Conservation (phyloP, 1,284 basidiomycete genomes). For the Irpex sp. region DNA sequence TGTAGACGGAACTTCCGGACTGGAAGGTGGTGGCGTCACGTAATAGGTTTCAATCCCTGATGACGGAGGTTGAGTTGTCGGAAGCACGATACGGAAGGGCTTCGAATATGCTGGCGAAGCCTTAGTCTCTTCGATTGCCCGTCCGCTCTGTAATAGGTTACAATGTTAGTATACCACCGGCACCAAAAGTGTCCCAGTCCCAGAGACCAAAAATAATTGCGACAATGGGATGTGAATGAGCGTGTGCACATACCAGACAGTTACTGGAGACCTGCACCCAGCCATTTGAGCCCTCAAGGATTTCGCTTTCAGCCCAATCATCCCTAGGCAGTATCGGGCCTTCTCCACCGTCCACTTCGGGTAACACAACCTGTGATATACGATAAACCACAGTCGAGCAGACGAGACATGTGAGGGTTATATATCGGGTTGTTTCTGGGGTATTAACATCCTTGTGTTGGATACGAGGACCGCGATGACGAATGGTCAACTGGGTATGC, state of each 20-base stretch:
- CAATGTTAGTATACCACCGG: not conserved
- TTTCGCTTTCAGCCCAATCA: conserved; percentile 70
- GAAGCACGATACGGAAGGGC: conserved; percentile 49
- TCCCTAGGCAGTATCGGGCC: conserved; percentile 64
- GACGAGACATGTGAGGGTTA: conserved; percentile 61
- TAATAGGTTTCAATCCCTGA: conserved; percentile 12
- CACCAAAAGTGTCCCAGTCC: not conserved
- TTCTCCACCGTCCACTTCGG: conserved; percentile 56
- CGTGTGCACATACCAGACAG: conserved; percentile 44
- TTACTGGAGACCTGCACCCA: conserved; percentile 68
- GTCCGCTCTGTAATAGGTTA: conserved; percentile 34
- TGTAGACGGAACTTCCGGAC: conserved; percentile 19
- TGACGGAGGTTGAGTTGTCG: conserved; percentile 26
- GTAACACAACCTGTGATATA: conserved; percentile 52
- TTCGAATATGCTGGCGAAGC: conserved; percentile 46
- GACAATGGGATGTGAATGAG: not conserved
- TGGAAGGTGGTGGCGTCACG: conserved; percentile 17
- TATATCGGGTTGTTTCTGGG: conserved; percentile 49
- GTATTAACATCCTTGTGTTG: conserved; percentile 34
- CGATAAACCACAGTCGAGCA: conserved; percentile 67
- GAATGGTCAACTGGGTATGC: conserved; percentile 64
- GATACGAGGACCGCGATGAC: conserved; percentile 48
- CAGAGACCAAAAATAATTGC: not conserved
- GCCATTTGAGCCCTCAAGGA: conserved; percentile 59
- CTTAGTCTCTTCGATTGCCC: conserved; percentile 38